Evolutionary conservation across 352 stramenopile species (phyloP).

Genomic region (Phytophthora pinifolia): DNA sequence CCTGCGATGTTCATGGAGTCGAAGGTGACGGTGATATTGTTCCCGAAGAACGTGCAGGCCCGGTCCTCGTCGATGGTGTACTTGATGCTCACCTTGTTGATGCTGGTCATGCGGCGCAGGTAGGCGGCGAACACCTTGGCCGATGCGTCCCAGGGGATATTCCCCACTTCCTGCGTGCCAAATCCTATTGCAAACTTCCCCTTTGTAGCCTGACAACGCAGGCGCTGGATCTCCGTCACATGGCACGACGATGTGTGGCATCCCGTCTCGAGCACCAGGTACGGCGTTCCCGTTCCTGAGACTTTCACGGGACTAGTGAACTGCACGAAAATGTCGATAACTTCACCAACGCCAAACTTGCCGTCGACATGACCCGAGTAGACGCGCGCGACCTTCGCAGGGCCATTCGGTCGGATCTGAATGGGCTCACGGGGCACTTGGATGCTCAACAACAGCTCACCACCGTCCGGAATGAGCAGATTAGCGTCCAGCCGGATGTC

Average conservation of each 20-base stretch:
- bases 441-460: slow-evolving; percentile 64
- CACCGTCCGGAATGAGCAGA: slow-evolving; percentile 67
- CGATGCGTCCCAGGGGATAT: slow-evolving; percentile 68
- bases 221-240: slow-evolving; percentile 57
- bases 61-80: slow-evolving; percentile 61
- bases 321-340: slow-evolving; percentile 62
- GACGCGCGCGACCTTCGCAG: slow-evolving; percentile 65
- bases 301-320: slow-evolving; percentile 74
- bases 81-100: slow-evolving; percentile 55
- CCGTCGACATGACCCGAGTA: slow-evolving; percentile 55
- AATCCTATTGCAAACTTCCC: slow-evolving; percentile 73
- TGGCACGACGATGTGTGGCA: slow-evolving; percentile 54
- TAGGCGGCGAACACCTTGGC: slow-evolving; percentile 45
- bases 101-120: slow-evolving; percentile 60
- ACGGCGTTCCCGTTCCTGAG: slow-evolving; percentile 36
- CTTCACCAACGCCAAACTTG: slow-evolving; percentile 57
- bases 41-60: slow-evolving; percentile 77
- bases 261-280: slow-evolving; percentile 54
- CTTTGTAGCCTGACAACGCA: slow-evolving; percentile 57
- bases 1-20: slow-evolving; percentile 73
- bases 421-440: slow-evolving; percentile 62
- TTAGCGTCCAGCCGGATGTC: slow-evolving; percentile 69
- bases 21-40: slow-evolving; percentile 80
- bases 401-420: slow-evolving; percentile 43
- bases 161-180: slow-evolving; percentile 47